Conservation (phyloP, 2,329 filamentous ascomycete genomes). For the Aspergillus fumigatus region DNA sequence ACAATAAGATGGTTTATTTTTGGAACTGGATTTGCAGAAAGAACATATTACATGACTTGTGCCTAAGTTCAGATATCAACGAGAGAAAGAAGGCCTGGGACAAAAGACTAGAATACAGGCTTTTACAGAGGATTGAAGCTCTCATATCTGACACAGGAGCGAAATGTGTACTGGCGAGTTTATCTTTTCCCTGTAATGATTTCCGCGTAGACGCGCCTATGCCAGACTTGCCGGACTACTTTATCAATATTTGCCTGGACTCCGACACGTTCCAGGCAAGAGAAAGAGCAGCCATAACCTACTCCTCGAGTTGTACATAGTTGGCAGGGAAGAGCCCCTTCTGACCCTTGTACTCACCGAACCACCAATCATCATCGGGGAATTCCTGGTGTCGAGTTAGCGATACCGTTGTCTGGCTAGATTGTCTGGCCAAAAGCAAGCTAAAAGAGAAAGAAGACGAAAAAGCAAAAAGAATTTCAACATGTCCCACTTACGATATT, state of each 20-base stretch:
- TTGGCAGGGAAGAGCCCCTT: slow-evolving; percentile 72
- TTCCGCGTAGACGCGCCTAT: neutral
- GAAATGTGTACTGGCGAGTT: neutral
- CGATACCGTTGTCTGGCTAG: neutral
- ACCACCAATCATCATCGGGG: slow-evolving; percentile 99
- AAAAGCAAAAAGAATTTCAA: neutral
- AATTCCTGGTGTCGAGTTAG: slow-evolving; percentile 62
- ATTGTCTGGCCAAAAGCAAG: neutral
- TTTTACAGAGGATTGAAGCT: neutral
- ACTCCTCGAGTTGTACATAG: slow-evolving; percentile 36
- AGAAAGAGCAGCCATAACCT: neutral
- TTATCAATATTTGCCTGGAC: neutral
- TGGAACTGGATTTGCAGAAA: neutral
- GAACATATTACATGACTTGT: neutral
- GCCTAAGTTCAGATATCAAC: neutral
- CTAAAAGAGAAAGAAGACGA: neutral
- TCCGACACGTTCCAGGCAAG: neutral
- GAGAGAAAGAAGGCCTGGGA: neutral
- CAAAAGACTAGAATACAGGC: neutral
- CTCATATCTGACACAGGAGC: neutral
- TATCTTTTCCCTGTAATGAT: neutral
- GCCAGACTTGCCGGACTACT: neutral
- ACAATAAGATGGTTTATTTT: neutral
- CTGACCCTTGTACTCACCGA: slow-evolving; percentile 75
- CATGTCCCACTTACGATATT: slow-evolving; percentile 58